These are phyloP conservation scores for Sordariomycetes sp. DNA, from an alignment of 2,329 filamentous ascomycete genomes.

Conservation along the genomic window DNA sequence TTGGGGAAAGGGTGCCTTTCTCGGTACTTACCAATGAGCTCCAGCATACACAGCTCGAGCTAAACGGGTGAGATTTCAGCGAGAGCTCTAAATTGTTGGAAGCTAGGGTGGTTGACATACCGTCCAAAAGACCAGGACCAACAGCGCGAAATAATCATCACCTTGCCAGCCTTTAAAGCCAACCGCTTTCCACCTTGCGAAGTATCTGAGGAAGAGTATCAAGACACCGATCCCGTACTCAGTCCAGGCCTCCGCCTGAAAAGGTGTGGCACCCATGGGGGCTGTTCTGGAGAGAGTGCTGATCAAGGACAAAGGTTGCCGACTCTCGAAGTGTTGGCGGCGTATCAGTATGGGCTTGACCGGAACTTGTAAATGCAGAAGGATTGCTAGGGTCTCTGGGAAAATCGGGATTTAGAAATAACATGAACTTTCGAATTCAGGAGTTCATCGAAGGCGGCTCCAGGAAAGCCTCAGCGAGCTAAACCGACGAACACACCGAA, in stretches of 20 bases:
- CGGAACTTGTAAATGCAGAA: neutral
- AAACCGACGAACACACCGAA: neutral
- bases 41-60: conserved; percentile 19
- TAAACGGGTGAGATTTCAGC: neutral
- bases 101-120: conserved; percentile 11
- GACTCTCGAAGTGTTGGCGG: neutral
- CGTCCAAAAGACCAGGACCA: conserved; percentile 26
- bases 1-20: neutral
- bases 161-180: conserved; percentile 29
- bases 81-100: neutral
- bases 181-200: conserved; percentile 25
- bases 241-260: conserved; percentile 31
- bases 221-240: conserved; percentile 29
- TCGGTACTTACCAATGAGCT: conserved; percentile 18
- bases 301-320: neutral
- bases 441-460: neutral
- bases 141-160: conserved; percentile 30
- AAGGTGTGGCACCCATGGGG: conserved; percentile 23
- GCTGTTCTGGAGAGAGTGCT: neutral
- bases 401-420: neutral
- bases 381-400: neutral
- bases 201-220: conserved; percentile 27
- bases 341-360: neutral
- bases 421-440: neutral
- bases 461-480: neutral